These are phyloP conservation scores for Kodamaea neixiangensis DNA, from an alignment of 805 yeast genomes.

Conservation along the genomic window DNA sequence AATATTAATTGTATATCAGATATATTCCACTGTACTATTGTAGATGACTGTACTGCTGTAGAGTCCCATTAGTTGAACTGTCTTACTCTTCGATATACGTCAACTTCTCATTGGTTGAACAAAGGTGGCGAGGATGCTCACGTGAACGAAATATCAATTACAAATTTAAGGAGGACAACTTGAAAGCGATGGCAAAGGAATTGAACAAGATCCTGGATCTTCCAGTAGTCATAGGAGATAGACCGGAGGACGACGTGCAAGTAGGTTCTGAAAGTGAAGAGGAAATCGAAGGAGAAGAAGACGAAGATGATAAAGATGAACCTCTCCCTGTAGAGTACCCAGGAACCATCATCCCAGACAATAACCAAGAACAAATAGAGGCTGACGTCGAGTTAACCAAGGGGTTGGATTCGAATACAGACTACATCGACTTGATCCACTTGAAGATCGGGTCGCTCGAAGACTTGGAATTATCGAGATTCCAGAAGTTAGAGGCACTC, in stretches of 20 bases:
- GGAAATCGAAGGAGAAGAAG: slow-evolving; percentile 22
- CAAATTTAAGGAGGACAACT: not conserved
- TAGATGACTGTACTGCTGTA: not conserved
- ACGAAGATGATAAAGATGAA: slow-evolving; percentile 26
- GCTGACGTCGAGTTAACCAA: slow-evolving; percentile 69
- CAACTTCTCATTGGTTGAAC: slow-evolving; percentile 1
- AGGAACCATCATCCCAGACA: slow-evolving; percentile 48
- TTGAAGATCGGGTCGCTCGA: slow-evolving; percentile 65
- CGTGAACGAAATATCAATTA: slow-evolving; percentile 1
- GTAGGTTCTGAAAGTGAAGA: slow-evolving; percentile 20
- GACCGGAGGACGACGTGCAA: slow-evolving; percentile 10
- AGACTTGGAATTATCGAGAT: slow-evolving; percentile 58
- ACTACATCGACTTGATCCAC: slow-evolving; percentile 66
- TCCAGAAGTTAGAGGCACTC: slow-evolving; percentile 56
- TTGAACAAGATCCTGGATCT: slow-evolving; percentile 5
- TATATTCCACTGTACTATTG: not conserved
- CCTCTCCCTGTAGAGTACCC: slow-evolving; percentile 44
- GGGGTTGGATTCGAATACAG: slow-evolving; percentile 58
- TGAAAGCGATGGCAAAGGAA: slow-evolving; percentile 1
- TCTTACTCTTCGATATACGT: not conserved
- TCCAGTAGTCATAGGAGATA: slow-evolving; percentile 13
- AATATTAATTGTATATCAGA: not conserved
- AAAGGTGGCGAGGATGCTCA: slow-evolving; percentile 2
- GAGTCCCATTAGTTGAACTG: not conserved
- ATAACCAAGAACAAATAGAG: slow-evolving; percentile 54